Base-by-base conservation (phyloP, 1,139 yeast species). In the Debaryomycetaceae sp. region DNA sequence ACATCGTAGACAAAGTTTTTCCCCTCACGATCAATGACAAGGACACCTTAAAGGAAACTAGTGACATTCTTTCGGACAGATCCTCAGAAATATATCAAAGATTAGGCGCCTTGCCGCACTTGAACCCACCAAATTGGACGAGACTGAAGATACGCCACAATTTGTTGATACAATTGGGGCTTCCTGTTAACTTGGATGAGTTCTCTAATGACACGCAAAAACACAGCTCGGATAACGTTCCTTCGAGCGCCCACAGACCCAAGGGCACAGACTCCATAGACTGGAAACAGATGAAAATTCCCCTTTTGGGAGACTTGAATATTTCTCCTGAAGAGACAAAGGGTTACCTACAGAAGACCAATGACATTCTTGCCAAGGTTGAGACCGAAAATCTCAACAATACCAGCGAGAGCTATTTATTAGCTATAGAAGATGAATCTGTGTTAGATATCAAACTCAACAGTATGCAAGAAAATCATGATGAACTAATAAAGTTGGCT, bases 131-230 rank as follows among this genome's bases (percentile, higher is more conserved):
- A 30, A 81, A 78, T 52, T 84, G 89, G 89, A 69, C 70, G 34
- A 70, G 72, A 45, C 80, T 81, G 65, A 72, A 78, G 33, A 72
- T 82, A 24, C 75, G 88, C 37, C 78, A 82, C 51, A 72, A 75
- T 50, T 60, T 84, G 40, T 66, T 84, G 38, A 71, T 80, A 13
- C 72, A 78, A 11, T 63, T 83, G 37, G 86, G 86, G 0, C 73
- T 83, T 6, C 86, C 87, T 0, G 72, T 81, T 36, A 80, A 81
- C 50, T 61, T 80, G 34, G 85, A 81, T 55, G 81, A 78, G 50
- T 57, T 78, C 30, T 49, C 54, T 0, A 42, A 46, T 38, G 37
- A 39, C 5, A 11, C 11, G 8, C 31, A 8, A 11, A 7, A 27
- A 8, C 31, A 27, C 11, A 27, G 11, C 11, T 11, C 8, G 11